Conservation (phyloP, 1,139 yeast species). For the Diutina siamensis region DNA sequence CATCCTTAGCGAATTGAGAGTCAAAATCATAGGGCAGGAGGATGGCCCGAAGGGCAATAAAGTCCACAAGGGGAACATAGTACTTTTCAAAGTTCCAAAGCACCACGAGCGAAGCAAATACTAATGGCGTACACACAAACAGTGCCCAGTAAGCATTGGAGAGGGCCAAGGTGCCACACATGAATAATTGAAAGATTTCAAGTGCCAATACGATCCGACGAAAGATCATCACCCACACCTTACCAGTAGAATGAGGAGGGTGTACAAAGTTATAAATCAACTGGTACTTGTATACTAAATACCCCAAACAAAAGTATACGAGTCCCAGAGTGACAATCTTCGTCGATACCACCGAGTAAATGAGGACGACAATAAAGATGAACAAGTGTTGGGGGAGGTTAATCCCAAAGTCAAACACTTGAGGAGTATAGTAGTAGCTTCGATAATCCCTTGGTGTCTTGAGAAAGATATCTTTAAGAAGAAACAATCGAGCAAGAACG, state of each 20-base stretch:
- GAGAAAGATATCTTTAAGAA: conserved; percentile 32
- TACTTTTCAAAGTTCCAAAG: conserved; percentile 76
- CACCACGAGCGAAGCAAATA: conserved; percentile 52
- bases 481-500: conserved; percentile 45
- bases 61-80: conserved; percentile 69
- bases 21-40: conserved; percentile 9
- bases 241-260: conserved; percentile 62
- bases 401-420: conserved; percentile 53
- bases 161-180: conserved; percentile 62
- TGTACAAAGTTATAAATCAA: conserved; percentile 56
- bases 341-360: conserved; percentile 54
- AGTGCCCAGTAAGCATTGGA: conserved; percentile 22
- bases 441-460: conserved; percentile 46
- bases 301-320: conserved; percentile 50
- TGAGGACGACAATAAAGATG: conserved; percentile 47
- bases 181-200: conserved; percentile 48
- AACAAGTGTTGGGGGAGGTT: conserved; percentile 56
- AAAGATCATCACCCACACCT: conserved; percentile 58
- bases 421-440: conserved; percentile 43
- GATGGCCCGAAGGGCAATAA: conserved; percentile 74
- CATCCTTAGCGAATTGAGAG: conserved; percentile 1
- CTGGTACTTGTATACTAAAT: conserved; percentile 56
- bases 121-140: conserved; percentile 61
- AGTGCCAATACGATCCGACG: conserved; percentile 48
- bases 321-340: conserved; percentile 56